Base-by-base conservation (phyloP, 371 early-diverging fungal species). In the Capniomyces stellatus region DNA sequence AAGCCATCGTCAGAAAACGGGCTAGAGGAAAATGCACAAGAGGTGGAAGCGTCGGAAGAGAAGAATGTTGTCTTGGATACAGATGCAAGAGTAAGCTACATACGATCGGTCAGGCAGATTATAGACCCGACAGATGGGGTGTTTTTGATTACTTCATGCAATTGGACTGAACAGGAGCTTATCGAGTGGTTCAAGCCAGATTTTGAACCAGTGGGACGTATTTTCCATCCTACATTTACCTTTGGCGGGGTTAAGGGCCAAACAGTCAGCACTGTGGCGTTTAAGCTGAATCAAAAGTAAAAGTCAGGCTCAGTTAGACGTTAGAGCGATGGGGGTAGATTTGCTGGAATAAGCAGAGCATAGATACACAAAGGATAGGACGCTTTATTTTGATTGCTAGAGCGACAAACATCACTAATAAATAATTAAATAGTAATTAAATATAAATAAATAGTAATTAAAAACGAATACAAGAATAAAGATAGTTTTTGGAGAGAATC, bases 231-330 rank as follows among this genome's bases (percentile, higher is more conserved):
- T 10, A 77, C 83, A 24, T 90, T 90, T 62, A 75, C 66, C 53
- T 92, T 92, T 73, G 91, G 92, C 53, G 92, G 92, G 3, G 77
- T 76, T 0, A 75, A 74, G 24, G 92, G 92, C 13, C 87, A 88
- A 58, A 85, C 76, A 23, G 85, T 89, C 39, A 79, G 79, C 44
- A 88, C 88, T 0, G 80, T 87, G 2, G 84, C 83, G 10, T 85
- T 90, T 63, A 71, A 66, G 35, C 23, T 41, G 18, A 52, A 31
- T 35, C 25, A 44, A 44, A 40, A 40, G n/a, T n/a, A n/a, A n/a
- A n/a, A n/a, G n/a, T n/a, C n/a, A n/a, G n/a, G n/a, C n/a, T n/a
- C n/a, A n/a, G n/a, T n/a, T n/a, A n/a, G n/a, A n/a, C n/a, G n/a
- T n/a, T n/a, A n/a, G n/a, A n/a, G n/a, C n/a, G n/a, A n/a, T n/a